Percentiles rank a stretch among this genome's conserved stretches.
Conservation (phyloP, 805 yeast species). For the Saturnispora halmiae region DNA sequence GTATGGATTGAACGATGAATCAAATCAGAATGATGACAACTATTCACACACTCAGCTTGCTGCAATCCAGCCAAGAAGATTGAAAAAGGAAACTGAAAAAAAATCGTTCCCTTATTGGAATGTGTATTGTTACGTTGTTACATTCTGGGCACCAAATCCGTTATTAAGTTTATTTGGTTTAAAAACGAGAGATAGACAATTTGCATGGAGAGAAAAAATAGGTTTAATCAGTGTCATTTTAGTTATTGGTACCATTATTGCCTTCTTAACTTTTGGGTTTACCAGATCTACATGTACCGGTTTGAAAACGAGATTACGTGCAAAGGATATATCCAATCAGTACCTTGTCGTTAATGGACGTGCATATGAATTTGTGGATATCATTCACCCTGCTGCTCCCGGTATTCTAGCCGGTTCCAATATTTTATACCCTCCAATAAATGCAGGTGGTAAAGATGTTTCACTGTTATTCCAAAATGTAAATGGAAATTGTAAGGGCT, state of each 20-base stretch:
- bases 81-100: slow-evolving; percentile 18
- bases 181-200: slow-evolving; percentile 69
- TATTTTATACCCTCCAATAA: slow-evolving; percentile 71
- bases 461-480: slow-evolving; percentile 84
- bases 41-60: too few relatives aligned
- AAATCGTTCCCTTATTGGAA: slow-evolving; percentile 51
- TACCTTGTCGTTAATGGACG: slow-evolving; percentile 74
- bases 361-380: slow-evolving; percentile 60
- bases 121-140: slow-evolving; percentile 65
- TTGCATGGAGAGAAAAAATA: slow-evolving; percentile 96
- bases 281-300: slow-evolving; percentile 69
- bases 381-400: slow-evolving; percentile 71
- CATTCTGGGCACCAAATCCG: slow-evolving; percentile 90
- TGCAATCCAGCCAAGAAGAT: slow-evolving; percentile 19
- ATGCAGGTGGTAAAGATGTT: slow-evolving; percentile 85
- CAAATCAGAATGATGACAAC: slow-evolving; percentile 18
- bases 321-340: slow-evolving; percentile 49
- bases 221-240: slow-evolving; percentile 72
- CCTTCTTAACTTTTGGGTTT: slow-evolving; percentile 84
- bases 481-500: slow-evolving; percentile 77
- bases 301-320: slow-evolving; percentile 40
- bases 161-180: slow-evolving; percentile 65
- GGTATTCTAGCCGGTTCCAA: slow-evolving; percentile 67
- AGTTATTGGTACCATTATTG: slow-evolving; percentile 67
- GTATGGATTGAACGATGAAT: slow-evolving; percentile 53